These are phyloP conservation scores for Paramecium bursaria DNA, from an alignment of 73 alveolate species.

Conservation along the genomic window DNA sequence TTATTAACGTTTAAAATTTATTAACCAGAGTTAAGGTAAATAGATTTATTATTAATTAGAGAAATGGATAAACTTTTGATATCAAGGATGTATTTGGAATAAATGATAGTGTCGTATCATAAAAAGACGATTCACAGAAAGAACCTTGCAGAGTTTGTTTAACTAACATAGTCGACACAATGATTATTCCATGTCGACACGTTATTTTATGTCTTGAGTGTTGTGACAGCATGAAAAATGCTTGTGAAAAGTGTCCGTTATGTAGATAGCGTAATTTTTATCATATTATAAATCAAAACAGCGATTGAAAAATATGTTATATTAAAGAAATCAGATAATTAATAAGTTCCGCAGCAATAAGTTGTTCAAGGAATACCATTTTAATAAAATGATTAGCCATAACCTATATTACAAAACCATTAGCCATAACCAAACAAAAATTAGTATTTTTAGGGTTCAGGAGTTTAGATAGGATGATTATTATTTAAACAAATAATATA, in stretches of 20 bases:
- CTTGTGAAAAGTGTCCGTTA: neutral
- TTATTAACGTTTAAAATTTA: neutral
- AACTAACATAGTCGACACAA: conserved; percentile 32
- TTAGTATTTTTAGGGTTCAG: too few species aligned
- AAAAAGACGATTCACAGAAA: conserved; percentile 7
- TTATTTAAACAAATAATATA: too few species aligned
- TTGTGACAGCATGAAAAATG: neutral
- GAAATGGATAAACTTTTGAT: conserved; percentile 10
- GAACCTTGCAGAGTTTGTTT: conserved; percentile 52
- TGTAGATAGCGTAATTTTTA: neutral
- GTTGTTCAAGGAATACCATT: too few species aligned
- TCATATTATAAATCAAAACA: conserved; percentile 11
- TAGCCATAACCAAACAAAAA: too few species aligned
- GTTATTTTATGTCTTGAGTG: neutral
- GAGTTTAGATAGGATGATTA: too few species aligned
- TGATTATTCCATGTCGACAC: conserved; percentile 21
- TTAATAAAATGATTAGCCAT: too few species aligned
- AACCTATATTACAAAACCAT: too few species aligned
- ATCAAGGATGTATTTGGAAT: conserved; percentile 53
- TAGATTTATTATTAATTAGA: neutral
- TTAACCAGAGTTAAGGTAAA: conserved; percentile 7
- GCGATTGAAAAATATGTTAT: conserved; percentile 18
- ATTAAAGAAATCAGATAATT: neutral
- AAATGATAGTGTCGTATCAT: conserved; percentile 52
- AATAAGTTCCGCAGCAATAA: too few species aligned